Conservation (phyloP, 2,329 filamentous ascomycete genomes). For the Aspergillus hortae region DNA sequence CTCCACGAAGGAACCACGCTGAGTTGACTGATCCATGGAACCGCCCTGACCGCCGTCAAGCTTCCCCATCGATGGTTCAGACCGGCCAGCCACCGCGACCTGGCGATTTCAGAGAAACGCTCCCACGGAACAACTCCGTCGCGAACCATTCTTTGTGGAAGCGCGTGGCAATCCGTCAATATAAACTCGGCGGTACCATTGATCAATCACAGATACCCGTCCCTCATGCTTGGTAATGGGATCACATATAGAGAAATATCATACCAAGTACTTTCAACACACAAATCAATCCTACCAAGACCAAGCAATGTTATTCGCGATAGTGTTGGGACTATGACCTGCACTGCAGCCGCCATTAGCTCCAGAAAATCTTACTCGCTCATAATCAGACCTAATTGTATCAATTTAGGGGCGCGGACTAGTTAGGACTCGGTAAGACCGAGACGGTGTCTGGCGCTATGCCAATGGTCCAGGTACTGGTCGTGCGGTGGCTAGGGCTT, state of each 20-base stretch:
- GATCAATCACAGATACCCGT: not conserved
- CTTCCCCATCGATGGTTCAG: not conserved
- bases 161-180: conserved; percentile 7
- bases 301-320: not conserved
- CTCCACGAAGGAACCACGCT: not conserved
- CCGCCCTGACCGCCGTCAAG: conserved; percentile 6
- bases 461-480: conserved; percentile 16
- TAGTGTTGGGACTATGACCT: conserved; percentile 8
- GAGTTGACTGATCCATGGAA: conserved; percentile 14
- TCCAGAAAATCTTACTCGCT: conserved; percentile 12
- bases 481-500: conserved; percentile 24
- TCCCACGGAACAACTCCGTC: conserved; percentile 5
- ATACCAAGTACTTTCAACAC: too few relatives aligned
- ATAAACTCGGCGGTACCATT: conserved; percentile 10
- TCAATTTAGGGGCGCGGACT: not conserved
- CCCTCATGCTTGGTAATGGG: not conserved
- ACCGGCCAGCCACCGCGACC: not conserved
- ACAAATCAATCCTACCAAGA: not conserved
- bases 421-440: not conserved
- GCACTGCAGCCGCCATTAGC: conserved; percentile 15
- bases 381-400: not conserved
- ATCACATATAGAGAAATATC: not conserved
- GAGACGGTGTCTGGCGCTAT: not conserved
- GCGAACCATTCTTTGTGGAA: too few relatives aligned
- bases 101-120: not conserved